phyloP scores from a whole-genome alignment of 1,139 yeast genomes.

The Fermentozyma sake region DNA sequence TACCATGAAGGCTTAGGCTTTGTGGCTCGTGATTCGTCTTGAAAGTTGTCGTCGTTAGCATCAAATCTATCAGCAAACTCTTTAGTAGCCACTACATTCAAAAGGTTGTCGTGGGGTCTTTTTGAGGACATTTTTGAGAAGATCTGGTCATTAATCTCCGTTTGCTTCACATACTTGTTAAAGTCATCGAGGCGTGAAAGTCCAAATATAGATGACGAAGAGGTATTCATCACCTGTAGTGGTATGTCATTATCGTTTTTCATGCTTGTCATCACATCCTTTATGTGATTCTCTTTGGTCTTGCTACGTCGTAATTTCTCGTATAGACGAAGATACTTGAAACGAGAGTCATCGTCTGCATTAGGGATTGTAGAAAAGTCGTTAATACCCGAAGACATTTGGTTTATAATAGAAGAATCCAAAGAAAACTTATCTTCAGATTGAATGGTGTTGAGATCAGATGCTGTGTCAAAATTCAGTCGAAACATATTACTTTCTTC shows the following conservation, averaged over 20 bases:
- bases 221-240: constrained; percentile 20
- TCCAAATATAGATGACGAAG: constrained; percentile 30
- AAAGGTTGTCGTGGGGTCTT: constrained; percentile 15
- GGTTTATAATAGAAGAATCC: constrained; percentile 23
- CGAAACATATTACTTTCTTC: constrained; percentile 9
- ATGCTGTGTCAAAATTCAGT: constrained; percentile 14
- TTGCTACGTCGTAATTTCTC: constrained; percentile 14
- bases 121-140: constrained; percentile 14
- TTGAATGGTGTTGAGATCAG: constrained; percentile 6
- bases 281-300: constrained; percentile 9
- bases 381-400: constrained; percentile 12
- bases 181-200: constrained; percentile 37
- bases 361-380: no score
- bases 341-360: constrained; percentile 12
- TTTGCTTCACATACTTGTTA: constrained; percentile 30
- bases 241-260: constrained; percentile 21
- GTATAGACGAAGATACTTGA: constrained; percentile 27
- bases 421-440: constrained; percentile 14
- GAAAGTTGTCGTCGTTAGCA: constrained; percentile 16
- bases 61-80: constrained; percentile 31
- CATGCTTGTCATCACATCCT: constrained; percentile 11
- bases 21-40: constrained; percentile 6
- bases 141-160: constrained; percentile 33
- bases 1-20: constrained; percentile 2
- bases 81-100: constrained; percentile 25